Percentiles rank a stretch among this genome's conserved stretches.
Evolutionary conservation across 2,329 filamentous ascomycete genomes (phyloP).

Genomic region (Aspergillus sp.): DNA sequence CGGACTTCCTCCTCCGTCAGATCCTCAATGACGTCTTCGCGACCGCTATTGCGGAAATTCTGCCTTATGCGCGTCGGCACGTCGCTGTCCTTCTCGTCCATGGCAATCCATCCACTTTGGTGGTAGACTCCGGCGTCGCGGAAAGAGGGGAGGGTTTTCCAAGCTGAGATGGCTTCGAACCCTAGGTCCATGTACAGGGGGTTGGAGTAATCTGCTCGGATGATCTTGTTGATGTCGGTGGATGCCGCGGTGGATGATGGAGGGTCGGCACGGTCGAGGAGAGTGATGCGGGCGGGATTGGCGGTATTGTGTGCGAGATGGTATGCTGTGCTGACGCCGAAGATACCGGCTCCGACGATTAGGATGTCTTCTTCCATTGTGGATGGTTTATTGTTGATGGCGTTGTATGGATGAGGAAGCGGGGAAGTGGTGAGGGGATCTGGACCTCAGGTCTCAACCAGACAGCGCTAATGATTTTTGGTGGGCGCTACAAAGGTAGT

Average conservation of each 20-base stretch:
- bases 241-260: slow-evolving; percentile 60
- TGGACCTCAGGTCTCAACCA: too few species aligned
- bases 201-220: slow-evolving; percentile 68
- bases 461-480: too few species aligned
- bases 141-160: slow-evolving; percentile 58
- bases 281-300: slow-evolving; percentile 49
- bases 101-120: slow-evolving; percentile 60
- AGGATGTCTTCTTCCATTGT: slow-evolving; percentile 35
- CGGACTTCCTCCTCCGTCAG: slow-evolving; percentile 46
- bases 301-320: slow-evolving; percentile 56
- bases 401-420: neutral
- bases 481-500: too few species aligned
- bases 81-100: slow-evolving; percentile 49
- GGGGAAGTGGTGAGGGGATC: too few species aligned
- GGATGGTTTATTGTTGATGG: neutral
- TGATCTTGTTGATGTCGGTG: slow-evolving; percentile 72
- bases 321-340: slow-evolving; percentile 66
- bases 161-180: slow-evolving; percentile 64
- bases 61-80: slow-evolving; percentile 53
- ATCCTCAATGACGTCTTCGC: slow-evolving; percentile 40
- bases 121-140: slow-evolving; percentile 54
- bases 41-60: slow-evolving; percentile 52
- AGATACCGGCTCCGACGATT: slow-evolving; percentile 65
- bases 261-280: slow-evolving; percentile 57
- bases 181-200: slow-evolving; percentile 63